These are phyloP conservation scores for Umbellularia californica DNA, from an alignment of 164 flowering plant species.

Conservation along the genomic window DNA sequence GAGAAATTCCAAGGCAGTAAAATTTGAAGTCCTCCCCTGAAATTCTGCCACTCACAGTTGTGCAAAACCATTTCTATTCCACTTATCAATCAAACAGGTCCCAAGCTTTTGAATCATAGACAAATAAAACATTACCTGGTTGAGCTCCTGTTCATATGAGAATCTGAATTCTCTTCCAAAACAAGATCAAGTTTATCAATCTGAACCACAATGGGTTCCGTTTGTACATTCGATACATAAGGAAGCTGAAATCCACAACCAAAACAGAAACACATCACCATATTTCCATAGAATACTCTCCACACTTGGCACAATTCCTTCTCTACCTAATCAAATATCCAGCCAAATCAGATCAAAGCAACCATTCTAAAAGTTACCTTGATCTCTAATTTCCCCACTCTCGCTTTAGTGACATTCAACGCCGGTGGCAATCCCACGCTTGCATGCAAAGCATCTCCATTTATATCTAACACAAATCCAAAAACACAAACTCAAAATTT, in stretches of 20 bases:
- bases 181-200: conserved; percentile 90
- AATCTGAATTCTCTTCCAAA: conserved; percentile 74
- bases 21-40: no score
- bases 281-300: background rate
- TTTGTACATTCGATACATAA: conserved; percentile 75
- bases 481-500: background rate
- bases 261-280: no score
- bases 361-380: conserved; percentile 31
- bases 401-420: conserved; percentile 71
- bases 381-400: conserved; percentile 80
- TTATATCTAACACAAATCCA: conserved; percentile 48
- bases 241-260: conserved; percentile 55
- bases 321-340: background rate
- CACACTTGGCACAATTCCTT: background rate
- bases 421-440: conserved; percentile 92
- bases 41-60: background rate
- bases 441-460: conserved; percentile 93
- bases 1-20: background rate
- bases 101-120: background rate
- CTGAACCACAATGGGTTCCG: conserved; percentile 85
- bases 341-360: background rate
- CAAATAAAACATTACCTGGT: conserved; percentile 38
- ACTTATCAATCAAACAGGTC: background rate
- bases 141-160: conserved; percentile 34
- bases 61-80: background rate